Evolutionary conservation across 768 basidiomycete genomes (phyloP).

Genomic region (Candolleomyces aberdarensis): DNA sequence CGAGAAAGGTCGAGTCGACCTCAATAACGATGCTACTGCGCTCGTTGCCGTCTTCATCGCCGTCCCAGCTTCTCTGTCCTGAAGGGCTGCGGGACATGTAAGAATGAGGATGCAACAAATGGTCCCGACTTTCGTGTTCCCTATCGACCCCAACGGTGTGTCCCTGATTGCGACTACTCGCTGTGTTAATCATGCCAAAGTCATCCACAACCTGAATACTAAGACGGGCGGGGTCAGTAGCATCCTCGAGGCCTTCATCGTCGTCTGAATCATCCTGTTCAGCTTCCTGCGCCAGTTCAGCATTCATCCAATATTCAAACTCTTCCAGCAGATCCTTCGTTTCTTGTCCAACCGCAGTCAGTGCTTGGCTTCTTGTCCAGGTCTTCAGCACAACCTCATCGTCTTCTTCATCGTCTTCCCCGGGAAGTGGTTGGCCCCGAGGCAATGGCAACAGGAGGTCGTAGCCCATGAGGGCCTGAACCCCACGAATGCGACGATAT

Average conservation of each 20-base stretch:
- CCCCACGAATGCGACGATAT: conserved; percentile 56
- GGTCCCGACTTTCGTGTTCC: neutral
- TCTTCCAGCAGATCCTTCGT: conserved; percentile 57
- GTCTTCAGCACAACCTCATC: conserved; percentile 36
- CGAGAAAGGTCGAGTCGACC: neutral
- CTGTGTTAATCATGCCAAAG: neutral
- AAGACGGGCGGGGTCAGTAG: neutral
- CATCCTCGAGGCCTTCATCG: conserved; percentile 11
- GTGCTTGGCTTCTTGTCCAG: conserved; percentile 54
- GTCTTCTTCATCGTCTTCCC: conserved; percentile 26
- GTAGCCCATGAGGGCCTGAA: conserved; percentile 67
- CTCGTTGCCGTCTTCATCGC: neutral
- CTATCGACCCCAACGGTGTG: neutral
- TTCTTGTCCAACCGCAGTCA: conserved; percentile 52
- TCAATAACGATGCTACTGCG: conserved; percentile 1
- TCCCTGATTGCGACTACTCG: neutral
- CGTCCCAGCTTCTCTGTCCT: neutral
- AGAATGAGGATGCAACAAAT: neutral
- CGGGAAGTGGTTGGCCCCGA: conserved; percentile 2
- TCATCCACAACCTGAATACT: conserved; percentile 1
- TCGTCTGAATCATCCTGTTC: conserved; percentile 18
- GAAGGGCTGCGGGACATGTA: neutral
- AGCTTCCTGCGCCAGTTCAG: conserved; percentile 5
- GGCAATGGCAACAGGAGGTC: conserved; percentile 50
- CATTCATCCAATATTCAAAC: conserved; percentile 38